These are phyloP conservation scores for Beauveria rudraprayagi DNA, from an alignment of 2,329 filamentous ascomycete genomes.

Conservation along the genomic window DNA sequence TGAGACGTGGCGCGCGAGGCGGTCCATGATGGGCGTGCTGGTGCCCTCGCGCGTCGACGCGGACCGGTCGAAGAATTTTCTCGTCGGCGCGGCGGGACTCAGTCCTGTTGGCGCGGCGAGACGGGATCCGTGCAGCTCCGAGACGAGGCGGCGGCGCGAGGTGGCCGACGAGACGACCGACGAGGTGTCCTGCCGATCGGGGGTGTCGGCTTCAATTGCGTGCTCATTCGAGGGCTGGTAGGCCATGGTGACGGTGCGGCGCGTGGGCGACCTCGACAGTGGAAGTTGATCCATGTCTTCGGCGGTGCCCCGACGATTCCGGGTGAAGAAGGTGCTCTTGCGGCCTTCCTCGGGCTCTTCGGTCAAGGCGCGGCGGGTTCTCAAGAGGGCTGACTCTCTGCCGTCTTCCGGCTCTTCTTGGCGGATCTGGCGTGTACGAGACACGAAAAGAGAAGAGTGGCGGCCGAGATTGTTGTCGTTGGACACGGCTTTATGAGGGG, in stretches of 20 bases:
- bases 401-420: conserved; percentile 41
- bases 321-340: conserved; percentile 36
- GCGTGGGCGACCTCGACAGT: conserved; percentile 45
- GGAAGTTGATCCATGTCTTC: conserved; percentile 41
- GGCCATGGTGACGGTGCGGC: conserved; percentile 45
- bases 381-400: conserved; percentile 22
- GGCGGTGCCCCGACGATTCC: conserved; percentile 37
- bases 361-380: conserved; percentile 37
- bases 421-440: conserved; percentile 34
- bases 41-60: conserved; percentile 9
- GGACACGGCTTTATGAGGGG: conserved; percentile 29
- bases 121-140: conserved; percentile 38
- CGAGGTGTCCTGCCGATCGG: conserved; percentile 22
- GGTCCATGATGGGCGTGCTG: conserved; percentile 17
- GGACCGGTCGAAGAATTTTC: conserved; percentile 8
- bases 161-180: conserved; percentile 36
- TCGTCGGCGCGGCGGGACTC: neutral
- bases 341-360: conserved; percentile 41
- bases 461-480: conserved; percentile 31
- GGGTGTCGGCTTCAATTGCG: conserved; percentile 27
- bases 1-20: conserved; percentile 27
- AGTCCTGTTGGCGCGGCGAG: conserved; percentile 27
- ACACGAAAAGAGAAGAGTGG: conserved; percentile 45
- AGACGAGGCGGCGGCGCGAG: conserved; percentile 45
- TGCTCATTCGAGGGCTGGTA: conserved; percentile 21